Percentiles rank a stretch among this genome's conserved stretches.
Conservation (phyloP, 1,284 basidiomycete genomes). For the Somion occarium region DNA sequence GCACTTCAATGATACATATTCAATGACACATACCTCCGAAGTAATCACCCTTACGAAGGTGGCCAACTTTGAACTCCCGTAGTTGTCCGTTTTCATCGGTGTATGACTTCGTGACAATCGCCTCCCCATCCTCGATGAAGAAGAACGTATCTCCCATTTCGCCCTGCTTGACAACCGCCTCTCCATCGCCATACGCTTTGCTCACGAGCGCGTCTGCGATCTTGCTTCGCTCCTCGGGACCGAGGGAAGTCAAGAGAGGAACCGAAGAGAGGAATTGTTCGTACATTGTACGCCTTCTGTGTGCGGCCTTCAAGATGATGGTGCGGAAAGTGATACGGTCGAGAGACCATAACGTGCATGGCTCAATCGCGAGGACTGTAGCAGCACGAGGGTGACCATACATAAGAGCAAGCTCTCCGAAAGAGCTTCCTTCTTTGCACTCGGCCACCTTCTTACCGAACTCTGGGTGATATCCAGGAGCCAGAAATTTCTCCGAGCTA, state of each 20-base stretch:
- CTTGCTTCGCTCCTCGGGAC: slow-evolving; percentile 88
- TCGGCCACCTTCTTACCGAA: slow-evolving; percentile 84
- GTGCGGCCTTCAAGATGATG: slow-evolving; percentile 89
- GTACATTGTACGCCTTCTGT: slow-evolving; percentile 89
- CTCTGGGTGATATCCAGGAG: slow-evolving; percentile 60
- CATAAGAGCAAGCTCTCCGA: slow-evolving; percentile 97
- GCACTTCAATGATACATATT: slow-evolving; percentile 4
- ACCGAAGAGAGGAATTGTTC: slow-evolving; percentile 95
- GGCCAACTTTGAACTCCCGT: slow-evolving; percentile 69
- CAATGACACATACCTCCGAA: slow-evolving; percentile 77
- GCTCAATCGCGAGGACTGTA: slow-evolving; percentile 82
- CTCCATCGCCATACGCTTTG: slow-evolving; percentile 76
- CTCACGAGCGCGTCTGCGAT: slow-evolving; percentile 94
- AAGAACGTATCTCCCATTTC: slow-evolving; percentile 97
- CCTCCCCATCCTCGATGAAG: slow-evolving; percentile 92
- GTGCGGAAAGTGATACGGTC: slow-evolving; percentile 98
- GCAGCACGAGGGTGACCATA: slow-evolving; percentile 96
- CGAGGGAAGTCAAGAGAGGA: slow-evolving; percentile 81
- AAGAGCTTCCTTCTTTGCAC: slow-evolving; percentile 83
- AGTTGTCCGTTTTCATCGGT: slow-evolving; percentile 54
- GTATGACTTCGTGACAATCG: slow-evolving; percentile 79
- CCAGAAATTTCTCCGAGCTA: slow-evolving; percentile 50
- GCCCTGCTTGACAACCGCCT: slow-evolving; percentile 86
- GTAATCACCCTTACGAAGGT: slow-evolving; percentile 88
- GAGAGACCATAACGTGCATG: slow-evolving; percentile 89